phyloP scores from a whole-genome alignment of 2,329 filamentous ascomycete species.

The Sclerotinia spermophila region DNA sequence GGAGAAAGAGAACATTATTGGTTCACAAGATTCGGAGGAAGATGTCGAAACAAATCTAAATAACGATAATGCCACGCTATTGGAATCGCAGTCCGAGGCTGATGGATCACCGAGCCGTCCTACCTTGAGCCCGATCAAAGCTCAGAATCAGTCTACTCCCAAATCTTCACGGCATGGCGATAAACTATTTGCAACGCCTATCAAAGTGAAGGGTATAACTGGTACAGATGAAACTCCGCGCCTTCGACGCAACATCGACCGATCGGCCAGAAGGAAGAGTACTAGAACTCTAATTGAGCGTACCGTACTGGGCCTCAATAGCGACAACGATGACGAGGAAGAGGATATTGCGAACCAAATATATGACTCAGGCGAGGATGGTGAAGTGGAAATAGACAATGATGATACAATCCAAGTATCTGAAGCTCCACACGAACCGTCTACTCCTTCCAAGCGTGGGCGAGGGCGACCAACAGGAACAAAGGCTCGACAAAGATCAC shows the following conservation, averaged over 20 bases:
- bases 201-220: slow-evolving; percentile 23
- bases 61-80: background rate
- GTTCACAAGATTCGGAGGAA: slow-evolving; percentile 10
- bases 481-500: slow-evolving; percentile 52
- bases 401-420: slow-evolving; percentile 34
- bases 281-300: slow-evolving; percentile 71
- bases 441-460: slow-evolving; percentile 52
- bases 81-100: background rate
- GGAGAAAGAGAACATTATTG: background rate
- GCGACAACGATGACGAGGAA: slow-evolving; percentile 69
- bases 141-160: slow-evolving; percentile 26
- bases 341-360: slow-evolving; percentile 68
- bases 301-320: slow-evolving; percentile 58
- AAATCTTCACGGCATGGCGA: slow-evolving; percentile 26
- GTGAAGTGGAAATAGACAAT: slow-evolving; percentile 38
- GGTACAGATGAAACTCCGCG: slow-evolving; percentile 30
- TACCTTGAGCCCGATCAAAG: background rate
- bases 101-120: background rate
- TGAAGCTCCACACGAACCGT: slow-evolving; percentile 37
- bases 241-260: slow-evolving; percentile 54
- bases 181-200: slow-evolving; percentile 35
- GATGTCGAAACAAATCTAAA: background rate
- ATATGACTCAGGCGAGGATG: slow-evolving; percentile 53
- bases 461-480: slow-evolving; percentile 44
- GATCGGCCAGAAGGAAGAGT: slow-evolving; percentile 84